Conservation (phyloP, 2,329 filamentous ascomycete species). For the Westerdykella aurantiaca region DNA sequence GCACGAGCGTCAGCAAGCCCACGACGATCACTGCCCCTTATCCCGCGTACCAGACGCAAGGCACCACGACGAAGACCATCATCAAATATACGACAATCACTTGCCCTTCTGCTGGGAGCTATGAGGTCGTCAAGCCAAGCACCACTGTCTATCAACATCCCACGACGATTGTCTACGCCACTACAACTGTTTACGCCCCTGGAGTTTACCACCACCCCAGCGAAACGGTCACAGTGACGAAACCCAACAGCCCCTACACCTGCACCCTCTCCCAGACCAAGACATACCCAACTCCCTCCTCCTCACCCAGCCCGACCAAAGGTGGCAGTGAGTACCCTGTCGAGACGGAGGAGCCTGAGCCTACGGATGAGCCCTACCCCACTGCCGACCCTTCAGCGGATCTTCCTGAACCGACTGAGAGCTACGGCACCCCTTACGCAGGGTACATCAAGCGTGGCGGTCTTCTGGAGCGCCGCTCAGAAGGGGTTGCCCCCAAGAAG, state of each 20-base stretch:
- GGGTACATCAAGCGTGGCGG: too few species aligned
- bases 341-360: too few species aligned
- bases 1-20: slow-evolving; percentile 17
- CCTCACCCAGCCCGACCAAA: neutral
- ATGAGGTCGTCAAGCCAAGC: slow-evolving; percentile 32
- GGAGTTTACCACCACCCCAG: slow-evolving; percentile 25
- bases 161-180: slow-evolving; percentile 23
- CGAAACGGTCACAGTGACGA: slow-evolving; percentile 32
- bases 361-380: too few species aligned
- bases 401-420: too few species aligned
- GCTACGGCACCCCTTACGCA: too few species aligned
- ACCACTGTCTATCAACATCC: slow-evolving; percentile 22
- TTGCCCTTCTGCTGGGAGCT: slow-evolving; percentile 18
- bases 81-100: slow-evolving; percentile 11
- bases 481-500: too few species aligned
- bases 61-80: slow-evolving; percentile 17
- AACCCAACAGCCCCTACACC: slow-evolving; percentile 22
- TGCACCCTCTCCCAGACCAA: slow-evolving; percentile 22
- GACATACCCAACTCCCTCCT: slow-evolving; percentile 10
- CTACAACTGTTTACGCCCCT: slow-evolving; percentile 17
- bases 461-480: too few species aligned
- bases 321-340: neutral
- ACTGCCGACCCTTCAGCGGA: too few species aligned
- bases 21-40: slow-evolving; percentile 22
- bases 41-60: slow-evolving; percentile 19